Evolutionary conservation across 306 rosid genomes (phyloP).

Genomic region (Sechiopsis laciniata): DNA sequence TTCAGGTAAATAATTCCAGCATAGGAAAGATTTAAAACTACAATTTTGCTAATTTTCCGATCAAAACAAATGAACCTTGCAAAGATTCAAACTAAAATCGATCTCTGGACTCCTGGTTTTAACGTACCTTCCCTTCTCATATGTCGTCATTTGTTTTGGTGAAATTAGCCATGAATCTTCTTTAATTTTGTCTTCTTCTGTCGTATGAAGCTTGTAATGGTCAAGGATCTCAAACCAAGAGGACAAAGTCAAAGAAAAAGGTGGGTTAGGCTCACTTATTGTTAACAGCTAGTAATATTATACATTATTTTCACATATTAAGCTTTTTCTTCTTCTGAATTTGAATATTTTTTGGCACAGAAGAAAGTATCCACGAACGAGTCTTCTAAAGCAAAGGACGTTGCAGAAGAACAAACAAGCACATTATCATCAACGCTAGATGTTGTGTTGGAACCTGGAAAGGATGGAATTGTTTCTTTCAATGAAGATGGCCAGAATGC

Average conservation of each 20-base stretch:
- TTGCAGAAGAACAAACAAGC: constrained; percentile 38
- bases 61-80: not conserved
- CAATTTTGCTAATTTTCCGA: not conserved
- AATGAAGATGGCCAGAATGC: constrained; percentile 40
- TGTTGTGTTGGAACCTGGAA: constrained; percentile 31
- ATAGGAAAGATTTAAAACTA: not conserved
- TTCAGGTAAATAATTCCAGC: constrained; percentile 7
- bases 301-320: constrained; percentile 19
- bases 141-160: not conserved
- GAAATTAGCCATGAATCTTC: constrained; percentile 22
- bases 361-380: constrained; percentile 32
- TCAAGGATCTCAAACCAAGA: constrained; percentile 76
- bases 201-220: constrained; percentile 61
- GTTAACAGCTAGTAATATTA: not conserved
- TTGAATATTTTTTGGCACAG: constrained; percentile 44
- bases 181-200: constrained; percentile 24
- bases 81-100: not conserved
- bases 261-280: constrained; percentile 35
- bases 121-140: not conserved
- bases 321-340: constrained; percentile 11
- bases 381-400: constrained; percentile 30
- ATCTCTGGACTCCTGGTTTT: constrained; percentile 10
- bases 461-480: constrained; percentile 33
- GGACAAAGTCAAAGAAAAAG: constrained; percentile 53
- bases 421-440: constrained; percentile 30